Percentiles rank a stretch among this genome's conserved stretches.
phyloP scores from a whole-genome alignment of 805 yeast genomes.

The Yamadazyma ubonensis region DNA sequence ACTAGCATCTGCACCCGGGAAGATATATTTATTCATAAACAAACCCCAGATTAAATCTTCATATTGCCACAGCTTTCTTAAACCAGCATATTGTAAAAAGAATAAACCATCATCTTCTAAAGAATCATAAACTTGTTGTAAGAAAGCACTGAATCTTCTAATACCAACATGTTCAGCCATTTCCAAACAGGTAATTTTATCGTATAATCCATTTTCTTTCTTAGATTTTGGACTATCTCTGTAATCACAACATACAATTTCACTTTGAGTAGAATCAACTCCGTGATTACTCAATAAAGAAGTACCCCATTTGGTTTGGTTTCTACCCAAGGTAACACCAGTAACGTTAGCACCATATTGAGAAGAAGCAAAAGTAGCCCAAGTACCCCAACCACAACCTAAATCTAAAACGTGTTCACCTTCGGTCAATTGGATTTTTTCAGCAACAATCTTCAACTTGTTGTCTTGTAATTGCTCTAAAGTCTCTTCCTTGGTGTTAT shows the following conservation, averaged over 20 bases:
- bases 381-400: conserved; percentile 97
- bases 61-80: conserved; percentile 91
- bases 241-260: conserved; percentile 80
- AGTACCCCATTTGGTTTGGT: conserved; percentile 91
- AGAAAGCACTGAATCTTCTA: conserved; percentile 72
- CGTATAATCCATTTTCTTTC: conserved; percentile 51
- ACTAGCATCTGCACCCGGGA: conserved; percentile 97
- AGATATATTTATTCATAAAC: conserved; percentile 92
- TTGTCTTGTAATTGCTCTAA: conserved; percentile 84
- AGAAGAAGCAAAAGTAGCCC: conserved; percentile 79
- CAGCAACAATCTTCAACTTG: conserved; percentile 83
- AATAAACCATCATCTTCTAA: conserved; percentile 90
- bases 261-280: conserved; percentile 64
- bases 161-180: conserved; percentile 98
- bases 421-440: conserved; percentile 68
- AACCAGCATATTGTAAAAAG: conserved; percentile 84
- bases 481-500: conserved; percentile 67
- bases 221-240: conserved; percentile 80
- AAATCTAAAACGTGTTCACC: conserved; percentile 80
- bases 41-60: conserved; percentile 93
- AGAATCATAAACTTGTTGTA: conserved; percentile 79
- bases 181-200: conserved; percentile 87
- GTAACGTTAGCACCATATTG: conserved; percentile 84
- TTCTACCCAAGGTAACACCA: conserved; percentile 85
- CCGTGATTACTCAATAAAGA: conserved; percentile 66